Base-by-base conservation (phyloP, 1,139 yeast species). In the Blastobotrys arbuscula region DNA sequence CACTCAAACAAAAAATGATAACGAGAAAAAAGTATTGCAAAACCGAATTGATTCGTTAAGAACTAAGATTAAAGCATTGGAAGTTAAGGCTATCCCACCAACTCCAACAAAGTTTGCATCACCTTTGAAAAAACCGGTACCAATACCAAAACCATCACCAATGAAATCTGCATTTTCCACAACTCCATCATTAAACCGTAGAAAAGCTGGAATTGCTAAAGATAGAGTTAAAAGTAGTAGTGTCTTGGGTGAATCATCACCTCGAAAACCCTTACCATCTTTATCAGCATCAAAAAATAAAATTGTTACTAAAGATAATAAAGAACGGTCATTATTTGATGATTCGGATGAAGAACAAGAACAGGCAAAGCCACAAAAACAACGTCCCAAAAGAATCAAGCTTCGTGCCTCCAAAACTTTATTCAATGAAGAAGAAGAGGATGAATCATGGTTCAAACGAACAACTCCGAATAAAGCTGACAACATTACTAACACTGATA, bases 361-460 rank as follows among this genome's bases (percentile, higher is more conserved):
- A 40, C 34, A 19, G 26, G n/a, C 21, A 20, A 8, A 19, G 42
- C 36, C 33, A 43, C 23, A 24, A n/a, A 20, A 18, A 37, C 9
- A 39, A 20, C 36, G 36, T n/a, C 44, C 26, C 45, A 45, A 35
- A 16, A 21, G 36, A 24, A 38, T 45, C n/a, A 53, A 53, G 30
- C 42, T 55, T 7, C 36, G 38, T 13, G 48, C 50, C 4, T 49
- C 51, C 31, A 48, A 53, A 33, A 49, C 53, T 6, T 47, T 45
- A 10, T 44, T 44, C 16, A 30, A 52, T 15, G 51, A 52, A 37
- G 46, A 50, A 21, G 48, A 47, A 20, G 57, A 53, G 24, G 49
- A 53, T 38, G 55, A 56, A 10, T 57, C 60, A 1, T 43, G 55
- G 35, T 58, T 58, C 50, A 56, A 55, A 38, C 49, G 60, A 24